phyloP scores from a whole-genome alignment of 208 protist species.

The Kentomonas sorsogonicus region DNA sequence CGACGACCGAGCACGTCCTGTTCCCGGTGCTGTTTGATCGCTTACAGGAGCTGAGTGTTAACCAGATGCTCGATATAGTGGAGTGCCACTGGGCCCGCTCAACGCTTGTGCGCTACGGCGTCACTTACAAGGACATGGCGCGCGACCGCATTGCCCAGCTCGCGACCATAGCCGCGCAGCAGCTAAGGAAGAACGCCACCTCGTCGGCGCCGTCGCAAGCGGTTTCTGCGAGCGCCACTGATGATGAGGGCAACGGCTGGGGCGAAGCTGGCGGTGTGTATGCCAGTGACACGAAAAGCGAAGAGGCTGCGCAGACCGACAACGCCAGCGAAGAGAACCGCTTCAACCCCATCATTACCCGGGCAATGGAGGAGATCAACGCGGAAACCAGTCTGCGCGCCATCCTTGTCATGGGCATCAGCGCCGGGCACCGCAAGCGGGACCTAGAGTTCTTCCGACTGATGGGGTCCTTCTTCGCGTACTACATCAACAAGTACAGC shows the following conservation, averaged over 20 bases:
- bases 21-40: constrained; percentile 66
- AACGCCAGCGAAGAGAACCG: too few relatives aligned
- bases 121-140: constrained; percentile 40
- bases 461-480: constrained; percentile 49
- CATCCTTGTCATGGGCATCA: constrained; percentile 68
- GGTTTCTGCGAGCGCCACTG: constrained; percentile 1
- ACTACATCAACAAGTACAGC: constrained; percentile 60
- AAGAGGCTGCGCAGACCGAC: not conserved
- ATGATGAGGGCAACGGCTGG: not conserved
- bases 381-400: constrained; percentile 35
- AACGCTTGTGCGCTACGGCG: constrained; percentile 69
- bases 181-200: not conserved
- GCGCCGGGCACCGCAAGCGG: constrained; percentile 52
- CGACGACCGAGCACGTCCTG: constrained; percentile 54
- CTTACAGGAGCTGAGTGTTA: constrained; percentile 36
- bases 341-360: constrained; percentile 38
- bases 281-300: not conserved
- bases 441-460: constrained; percentile 73
- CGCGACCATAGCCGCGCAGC: constrained; percentile 25
- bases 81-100: constrained; percentile 56
- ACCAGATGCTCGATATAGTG: constrained; percentile 60
- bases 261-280: not conserved
- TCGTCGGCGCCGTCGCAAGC: constrained; percentile 1
- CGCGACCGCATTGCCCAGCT: constrained; percentile 65
- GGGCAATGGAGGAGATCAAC: constrained; percentile 36